phyloP scores from a whole-genome alignment of 1,139 yeast genomes.

The Saccharomyces hybrid region DNA sequence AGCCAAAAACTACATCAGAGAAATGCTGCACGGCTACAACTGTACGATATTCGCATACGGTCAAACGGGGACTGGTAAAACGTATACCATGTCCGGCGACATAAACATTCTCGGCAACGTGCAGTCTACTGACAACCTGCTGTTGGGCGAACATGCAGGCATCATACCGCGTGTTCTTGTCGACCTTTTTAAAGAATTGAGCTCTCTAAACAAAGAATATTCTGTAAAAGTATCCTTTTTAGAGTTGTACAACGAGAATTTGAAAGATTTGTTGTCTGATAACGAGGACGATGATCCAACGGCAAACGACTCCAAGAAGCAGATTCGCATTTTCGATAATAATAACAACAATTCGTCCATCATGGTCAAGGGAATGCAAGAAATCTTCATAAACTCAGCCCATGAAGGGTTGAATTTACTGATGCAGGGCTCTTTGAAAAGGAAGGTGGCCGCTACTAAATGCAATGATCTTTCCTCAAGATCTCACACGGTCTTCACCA shows the following conservation, averaged over 20 bases:
- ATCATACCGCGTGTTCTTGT: conserved; percentile 59
- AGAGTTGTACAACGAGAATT: conserved; percentile 68
- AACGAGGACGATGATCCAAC: neutral
- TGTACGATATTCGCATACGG: conserved; percentile 84
- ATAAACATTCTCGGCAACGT: conserved; percentile 26
- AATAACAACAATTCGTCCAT: conserved; percentile 23
- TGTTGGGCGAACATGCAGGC: conserved; percentile 44
- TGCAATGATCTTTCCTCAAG: conserved; percentile 64
- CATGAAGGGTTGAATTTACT: conserved; percentile 39
- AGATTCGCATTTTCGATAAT: neutral
- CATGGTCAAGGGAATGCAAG: conserved; percentile 44
- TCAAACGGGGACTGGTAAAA: conserved; percentile 85
- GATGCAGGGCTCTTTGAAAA: conserved; percentile 42
- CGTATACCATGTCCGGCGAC: conserved; percentile 82
- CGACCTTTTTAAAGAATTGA: conserved; percentile 42
- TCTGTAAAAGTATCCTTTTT: conserved; percentile 61
- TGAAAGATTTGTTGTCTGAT: conserved; percentile 45
- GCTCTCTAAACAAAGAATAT: conserved; percentile 39
- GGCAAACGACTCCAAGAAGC: conserved; percentile 1
- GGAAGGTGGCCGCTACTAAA: conserved; percentile 62
- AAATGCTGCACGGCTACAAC: conserved; percentile 55
- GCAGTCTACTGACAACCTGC: conserved; percentile 16
- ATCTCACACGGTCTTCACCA: conserved; percentile 67
- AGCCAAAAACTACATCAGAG: conserved; percentile 51
- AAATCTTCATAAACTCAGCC: conserved; percentile 35